Base-by-base conservation (phyloP, 495 filamentous ascomycete genomes). In the Pseudevernia furfuracea region DNA sequence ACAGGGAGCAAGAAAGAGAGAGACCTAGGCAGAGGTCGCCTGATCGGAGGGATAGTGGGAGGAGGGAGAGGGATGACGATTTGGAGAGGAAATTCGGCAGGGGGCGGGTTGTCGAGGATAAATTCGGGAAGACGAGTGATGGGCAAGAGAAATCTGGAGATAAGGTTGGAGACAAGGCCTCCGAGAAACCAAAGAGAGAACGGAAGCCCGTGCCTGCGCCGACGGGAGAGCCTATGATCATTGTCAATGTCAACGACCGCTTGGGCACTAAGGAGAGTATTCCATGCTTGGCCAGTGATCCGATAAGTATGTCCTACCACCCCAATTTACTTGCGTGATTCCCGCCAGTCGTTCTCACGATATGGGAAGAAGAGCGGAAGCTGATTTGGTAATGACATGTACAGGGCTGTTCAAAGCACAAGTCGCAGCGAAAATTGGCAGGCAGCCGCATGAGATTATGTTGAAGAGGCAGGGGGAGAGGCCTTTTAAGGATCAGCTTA, bases 231-330 rank as follows among this genome's bases (percentile, higher is more conserved):
- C 87, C 87, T 39, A 92, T 96, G 88, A 97, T 96, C 61, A 83
- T 94, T 30, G 92, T 97, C 21, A 83, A 91, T 69, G 88, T 97
- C 67, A 96, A 97, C 71, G 92, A 97, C 76, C 84, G 92, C 34
- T 78, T 97, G 30, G 92, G 92, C 25, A 96, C 92, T 15, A 96
- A 95, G 71, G 89, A 91, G 55, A 84, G 88, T 56, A 92, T 97
- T 65, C 92, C 92, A 1, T 95, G 91, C 71, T 79, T 96, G 55
- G 84, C 88, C 4, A 87, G 82, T 23, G 92, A 97, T 75, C 84
- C 83, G 34, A 87, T 96, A 64, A 87, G 81, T 80, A 59, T 68
- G 77, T 74, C 37, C 32, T 28, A 37, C 34, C 53, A 25, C 2
- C 39, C 39, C 39, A 19, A 0, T 14, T 64, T 56, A 38, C 43